These are phyloP conservation scores for Leccinum subrobustum DNA, from an alignment of 1,284 basidiomycete genomes.

Conservation along the genomic window DNA sequence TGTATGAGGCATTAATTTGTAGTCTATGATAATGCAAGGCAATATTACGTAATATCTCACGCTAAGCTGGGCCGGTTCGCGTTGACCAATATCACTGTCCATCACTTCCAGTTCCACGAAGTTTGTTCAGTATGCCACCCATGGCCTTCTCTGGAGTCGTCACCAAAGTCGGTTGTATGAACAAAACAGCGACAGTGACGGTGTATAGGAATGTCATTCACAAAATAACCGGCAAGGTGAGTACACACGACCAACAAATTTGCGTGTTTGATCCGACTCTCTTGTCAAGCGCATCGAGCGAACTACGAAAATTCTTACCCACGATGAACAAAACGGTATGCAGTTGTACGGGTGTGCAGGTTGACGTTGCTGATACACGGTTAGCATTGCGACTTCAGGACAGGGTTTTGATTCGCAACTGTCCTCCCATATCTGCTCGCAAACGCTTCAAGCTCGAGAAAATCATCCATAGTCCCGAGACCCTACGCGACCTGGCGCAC, in stretches of 20 bases:
- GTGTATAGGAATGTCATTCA: conserved; percentile 71
- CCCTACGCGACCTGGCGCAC: conserved; percentile 47
- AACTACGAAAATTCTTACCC: conserved; percentile 73
- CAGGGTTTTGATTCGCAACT: conserved; percentile 72
- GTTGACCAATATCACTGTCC: not conserved
- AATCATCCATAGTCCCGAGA: conserved; percentile 64
- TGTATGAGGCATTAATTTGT: not conserved
- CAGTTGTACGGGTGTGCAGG: conserved; percentile 31
- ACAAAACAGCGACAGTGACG: conserved; percentile 78
- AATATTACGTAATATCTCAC: not conserved
- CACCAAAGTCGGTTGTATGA: conserved; percentile 76
- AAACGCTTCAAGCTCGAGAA: conserved; percentile 72
- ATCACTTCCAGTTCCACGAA: not conserved
- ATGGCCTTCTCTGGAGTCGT: conserved; percentile 71
- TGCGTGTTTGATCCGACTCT: conserved; percentile 7
- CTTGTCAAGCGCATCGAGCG: conserved; percentile 58
- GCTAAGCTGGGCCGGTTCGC: not conserved
- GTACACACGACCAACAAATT: conserved; percentile 12
- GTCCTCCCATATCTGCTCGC: conserved; percentile 71
- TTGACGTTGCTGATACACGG: conserved; percentile 15
- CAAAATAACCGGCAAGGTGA: conserved; percentile 70
- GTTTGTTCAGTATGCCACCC: conserved; percentile 57
- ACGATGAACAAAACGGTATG: conserved; percentile 64
- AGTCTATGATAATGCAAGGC: too few species aligned
- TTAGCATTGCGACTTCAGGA: conserved; percentile 66